phyloP scores from a whole-genome alignment of 179 eudicot genomes.

The Dionaea muscipula region DNA sequence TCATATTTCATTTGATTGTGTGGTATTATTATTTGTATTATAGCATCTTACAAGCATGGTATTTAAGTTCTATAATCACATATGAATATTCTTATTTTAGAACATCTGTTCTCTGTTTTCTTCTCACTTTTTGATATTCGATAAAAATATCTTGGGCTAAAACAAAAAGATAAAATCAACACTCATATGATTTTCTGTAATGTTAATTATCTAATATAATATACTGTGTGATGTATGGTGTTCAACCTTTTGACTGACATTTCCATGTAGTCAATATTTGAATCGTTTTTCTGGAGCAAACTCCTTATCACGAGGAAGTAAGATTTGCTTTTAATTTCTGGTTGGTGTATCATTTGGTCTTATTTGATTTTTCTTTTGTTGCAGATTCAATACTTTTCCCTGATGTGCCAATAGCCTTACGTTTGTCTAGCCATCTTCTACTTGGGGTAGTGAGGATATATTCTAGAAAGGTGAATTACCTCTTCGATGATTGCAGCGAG shows the following conservation, averaged over 20 bases:
- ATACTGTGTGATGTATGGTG: background rate
- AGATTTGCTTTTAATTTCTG: background rate
- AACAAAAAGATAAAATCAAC: too few species aligned
- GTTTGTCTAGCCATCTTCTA: constrained; percentile 93
- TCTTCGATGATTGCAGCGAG: constrained; percentile 95
- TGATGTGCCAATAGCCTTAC: constrained; percentile 93
- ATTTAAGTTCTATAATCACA: too few species aligned
- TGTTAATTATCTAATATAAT: background rate
- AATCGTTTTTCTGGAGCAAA: background rate
- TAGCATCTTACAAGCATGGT: too few species aligned
- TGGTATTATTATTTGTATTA: too few species aligned
- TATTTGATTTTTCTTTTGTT: constrained; percentile 4
- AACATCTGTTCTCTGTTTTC: too few species aligned
- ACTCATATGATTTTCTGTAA: too few species aligned
- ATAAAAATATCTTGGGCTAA: too few species aligned
- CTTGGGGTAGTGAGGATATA: constrained; percentile 99
- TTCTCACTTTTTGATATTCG: too few species aligned
- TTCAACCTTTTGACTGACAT: background rate
- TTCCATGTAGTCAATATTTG: background rate
- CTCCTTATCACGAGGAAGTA: background rate
- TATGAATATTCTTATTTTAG: too few species aligned
- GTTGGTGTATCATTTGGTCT: background rate
- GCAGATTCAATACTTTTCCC: constrained; percentile 90
- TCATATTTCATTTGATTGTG: too few species aligned
- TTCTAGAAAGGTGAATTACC: constrained; percentile 81